phyloP scores from a whole-genome alignment of 805 yeast species.

The Kazachstania africana region DNA sequence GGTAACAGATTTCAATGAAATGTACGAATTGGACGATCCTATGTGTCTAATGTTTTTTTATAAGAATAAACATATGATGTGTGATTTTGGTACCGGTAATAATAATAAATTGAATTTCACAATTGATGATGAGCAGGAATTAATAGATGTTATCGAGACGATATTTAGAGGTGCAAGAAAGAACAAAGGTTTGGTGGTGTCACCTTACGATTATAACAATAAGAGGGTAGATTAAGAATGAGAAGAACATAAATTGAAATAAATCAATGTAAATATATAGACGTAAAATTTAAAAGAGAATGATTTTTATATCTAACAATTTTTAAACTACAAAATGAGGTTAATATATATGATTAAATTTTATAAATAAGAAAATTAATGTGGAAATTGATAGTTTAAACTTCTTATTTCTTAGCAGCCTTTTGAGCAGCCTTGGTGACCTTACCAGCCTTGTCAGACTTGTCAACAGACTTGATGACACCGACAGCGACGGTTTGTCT shows the following conservation, averaged over 20 bases:
- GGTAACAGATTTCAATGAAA: constrained; percentile 77
- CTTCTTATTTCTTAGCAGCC: constrained; percentile 27
- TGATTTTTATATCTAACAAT: too few species aligned
- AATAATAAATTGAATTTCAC: constrained; percentile 86
- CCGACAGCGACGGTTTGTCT: constrained; percentile 99
- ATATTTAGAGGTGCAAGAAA: constrained; percentile 84
- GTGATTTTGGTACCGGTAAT: constrained; percentile 97
- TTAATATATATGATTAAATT: too few species aligned
- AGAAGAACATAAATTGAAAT: background rate
- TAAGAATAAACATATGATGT: constrained; percentile 92
- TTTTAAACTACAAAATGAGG: too few species aligned
- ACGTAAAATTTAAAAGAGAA: too few species aligned
- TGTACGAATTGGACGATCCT: constrained; percentile 54
- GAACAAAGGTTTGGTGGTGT: constrained; percentile 82
- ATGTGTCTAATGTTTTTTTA: constrained; percentile 89
- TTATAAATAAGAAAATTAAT: too few species aligned
- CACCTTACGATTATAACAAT: constrained; percentile 60
- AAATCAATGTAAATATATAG: too few species aligned
- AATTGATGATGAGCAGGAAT: constrained; percentile 68
- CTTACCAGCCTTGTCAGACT: constrained; percentile 80
- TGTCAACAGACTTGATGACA: constrained; percentile 92
- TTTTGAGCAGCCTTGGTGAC: constrained; percentile 84
- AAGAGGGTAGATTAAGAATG: constrained; percentile 15
- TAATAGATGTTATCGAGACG: constrained; percentile 84
- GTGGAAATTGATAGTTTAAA: too few species aligned